Base-by-base conservation (phyloP, 2,329 filamentous ascomycete genomes). In the Penicillium sp. region DNA sequence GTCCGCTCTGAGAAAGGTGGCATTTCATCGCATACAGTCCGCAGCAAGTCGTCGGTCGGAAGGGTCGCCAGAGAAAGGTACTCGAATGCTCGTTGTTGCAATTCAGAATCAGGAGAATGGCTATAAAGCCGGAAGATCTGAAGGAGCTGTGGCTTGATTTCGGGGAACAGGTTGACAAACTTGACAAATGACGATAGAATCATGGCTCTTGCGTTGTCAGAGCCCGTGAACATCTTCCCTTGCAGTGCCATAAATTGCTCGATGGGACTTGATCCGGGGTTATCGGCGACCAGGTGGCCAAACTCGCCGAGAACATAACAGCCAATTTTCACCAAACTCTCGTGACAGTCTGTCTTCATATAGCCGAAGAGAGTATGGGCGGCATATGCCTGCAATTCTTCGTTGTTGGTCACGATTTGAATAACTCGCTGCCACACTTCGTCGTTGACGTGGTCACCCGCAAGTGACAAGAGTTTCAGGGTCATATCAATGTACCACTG, bases 401-500 rank as follows among this genome's bases (percentile, higher is more conserved):
- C 95, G 75, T 99, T 99, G 80, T 99, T 99, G 54, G 95, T 98
- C 58, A 98, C 93, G 67, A 99, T 98, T 74, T 99, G 95, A 62
- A 96, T 97, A 55, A 99, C 93, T 67, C 95, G 88, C 74, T 99
- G 95, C 95, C 95, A 99, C 19, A 99, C 95, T 77, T 99, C 95
- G 62, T 99, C 96, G 75, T 93, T 98, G 66, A 99, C 93, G 74
- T 99, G 95, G 70, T 99, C 95, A 65, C 95, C 95, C 3, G 96
- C 95, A 86, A 98, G 93, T 57, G 93, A 92, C 58, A 99, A 93
- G 52, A 99, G 84, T 55, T 93, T 88, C 64, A 99, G 82, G 11
- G 95, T 96, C 66, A 98, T 97, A 72, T 99, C 93, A 61, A 99
- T 96, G 75, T 99, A 99, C 95, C 95, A 99, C 78, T 98, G 93